Evolutionary conservation across 306 rosid species (phyloP), one percentile per base, ranked within the genome.

Genomic region (Rubus parviflorus): DNA sequence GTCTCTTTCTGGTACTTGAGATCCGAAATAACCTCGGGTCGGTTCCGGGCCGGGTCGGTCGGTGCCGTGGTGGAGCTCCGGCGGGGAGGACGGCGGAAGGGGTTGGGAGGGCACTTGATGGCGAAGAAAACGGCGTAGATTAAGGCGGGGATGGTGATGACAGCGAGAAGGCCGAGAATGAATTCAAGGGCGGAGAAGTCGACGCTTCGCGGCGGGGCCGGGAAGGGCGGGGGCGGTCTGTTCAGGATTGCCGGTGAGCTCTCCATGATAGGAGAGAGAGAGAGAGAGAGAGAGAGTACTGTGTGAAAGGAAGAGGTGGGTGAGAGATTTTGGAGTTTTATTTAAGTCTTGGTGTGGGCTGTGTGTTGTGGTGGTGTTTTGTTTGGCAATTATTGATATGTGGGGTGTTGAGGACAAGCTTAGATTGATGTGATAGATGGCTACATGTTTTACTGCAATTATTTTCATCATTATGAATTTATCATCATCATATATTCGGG

Each of bases 161-260:
- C 73, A 45, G 97, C 94, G 41, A 93, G 8, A 43, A 93, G 85
- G 14, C 89, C 93, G 75, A 93, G 86, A 75, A 93, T 82, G 87
- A 93, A 93, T 60, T 87, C 88, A 4, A 93, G 87, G n/a, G 98
- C 95, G 10, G 97, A 91, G 57, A 93, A 84, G 86, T 89, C 92
- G 3, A 89, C 77, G 75, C 87, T 75, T 63, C 89, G 85, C 0
- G 86, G 88, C 0, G 76, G 12, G 0, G 43, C 84, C 4, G 87
- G 77, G 61, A 80, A 85, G 8, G 89, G 88, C 10, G 83, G 85
- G 5, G 88, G 86, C 3, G 92, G 90, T 20, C 47, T 6, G 62
- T 70, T 37, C 4, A 75, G n/a, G 46, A 47, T 37, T 60, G 72
- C 4, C 7, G 79, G 84, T 51, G 81, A 65, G 80, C 6, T 71